A percentile compares a stretch with the other conserved stretches of the same genome.
Conservation (phyloP, 345 rosid genomes). For the Boechera retrofracta region DNA sequence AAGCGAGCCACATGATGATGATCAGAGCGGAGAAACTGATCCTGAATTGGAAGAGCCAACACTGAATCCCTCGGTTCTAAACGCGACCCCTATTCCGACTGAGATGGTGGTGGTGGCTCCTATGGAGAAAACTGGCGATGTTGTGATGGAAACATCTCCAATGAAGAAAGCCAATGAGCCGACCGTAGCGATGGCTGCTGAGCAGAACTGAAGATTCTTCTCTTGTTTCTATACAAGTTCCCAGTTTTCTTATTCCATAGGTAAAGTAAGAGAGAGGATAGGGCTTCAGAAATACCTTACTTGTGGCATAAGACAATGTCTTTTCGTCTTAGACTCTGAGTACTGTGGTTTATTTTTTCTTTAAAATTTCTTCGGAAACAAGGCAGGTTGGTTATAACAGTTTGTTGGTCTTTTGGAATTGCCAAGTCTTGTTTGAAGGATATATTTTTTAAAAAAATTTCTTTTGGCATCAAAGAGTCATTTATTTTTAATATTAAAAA, state of each 20-base stretch:
- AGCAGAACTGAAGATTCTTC: constrained; percentile 37
- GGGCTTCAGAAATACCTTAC: constrained; percentile 11
- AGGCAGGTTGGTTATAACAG: constrained; percentile 13
- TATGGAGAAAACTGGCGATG: constrained; percentile 37
- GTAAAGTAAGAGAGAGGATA: neutral
- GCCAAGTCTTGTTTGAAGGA: neutral
- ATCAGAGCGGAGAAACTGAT: constrained; percentile 30
- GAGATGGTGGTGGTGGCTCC: constrained; percentile 22
- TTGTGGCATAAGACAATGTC: constrained; percentile 28
- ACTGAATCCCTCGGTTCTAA: constrained; percentile 11
- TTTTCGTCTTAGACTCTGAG: neutral
- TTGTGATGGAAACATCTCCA: constrained; percentile 47
- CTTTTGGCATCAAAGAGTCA: neutral
- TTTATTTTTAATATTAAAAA: too few species aligned
- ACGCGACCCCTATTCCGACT: constrained; percentile 20
- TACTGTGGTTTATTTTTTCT: neutral
- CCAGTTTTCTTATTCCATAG: too few species aligned
- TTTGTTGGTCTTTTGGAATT: constrained; percentile 13
- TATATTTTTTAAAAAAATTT: too few species aligned
- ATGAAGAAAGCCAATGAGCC: constrained; percentile 36
- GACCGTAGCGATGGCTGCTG: constrained; percentile 27
- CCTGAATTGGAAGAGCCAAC: constrained; percentile 25
- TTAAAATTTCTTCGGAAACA: constrained; percentile 13
- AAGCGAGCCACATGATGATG: constrained; percentile 49
- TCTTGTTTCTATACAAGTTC: neutral